Evolutionary conservation across 1,139 yeast species (phyloP), one percentile per base, ranked within the genome.

Genomic region (Yamadazyma diddensiae): DNA sequence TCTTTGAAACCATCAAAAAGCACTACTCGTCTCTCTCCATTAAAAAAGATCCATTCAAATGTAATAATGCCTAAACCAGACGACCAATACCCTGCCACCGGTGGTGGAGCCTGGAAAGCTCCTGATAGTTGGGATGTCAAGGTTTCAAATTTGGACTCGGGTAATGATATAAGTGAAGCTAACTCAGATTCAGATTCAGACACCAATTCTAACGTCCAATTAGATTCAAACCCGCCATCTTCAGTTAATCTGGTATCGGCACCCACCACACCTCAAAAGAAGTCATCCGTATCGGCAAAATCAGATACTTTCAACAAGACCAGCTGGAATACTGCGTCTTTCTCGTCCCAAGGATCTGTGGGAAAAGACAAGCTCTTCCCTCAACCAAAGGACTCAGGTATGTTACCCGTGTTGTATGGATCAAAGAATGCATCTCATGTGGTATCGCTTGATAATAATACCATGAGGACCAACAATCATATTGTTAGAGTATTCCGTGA

Each of bases 121-220:
- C 92, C 92, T 0, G 90, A 82, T 49, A 77, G 83, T 50, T 82
- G 92, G 92, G 90, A 81, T 43, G 86, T 82, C 6, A 79, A 76
- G 42, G 59, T 61, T 4, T 69, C 50, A 13, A 43, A 35, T 14
- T 30, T 37, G n/a, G 24, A 35, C 2, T 26, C 37, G 15, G 38
- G 36, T 3, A 34, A 41, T 4, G 38, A 36, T 5, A 31, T 34
- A 6, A 30, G 34, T 4, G 49, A 41, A 11, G 21, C 20, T 3
- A 35, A 26, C 14, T 40, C 49, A 5, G 37, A 44, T 24, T 42
- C 43, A 23, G 60, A 49, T 22, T 50, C 57, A 4, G 58, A 51
- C 20, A 39, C 42, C 3, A 28, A 21, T 20, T 20, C 29, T 2
- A 21, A 21, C n/a, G n/a, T 15, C 10, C 21, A 10, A 3, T 27